These are phyloP conservation scores for Cryphonectria radicalis DNA, from an alignment of 2,329 filamentous ascomycete species.

Conservation along the genomic window DNA sequence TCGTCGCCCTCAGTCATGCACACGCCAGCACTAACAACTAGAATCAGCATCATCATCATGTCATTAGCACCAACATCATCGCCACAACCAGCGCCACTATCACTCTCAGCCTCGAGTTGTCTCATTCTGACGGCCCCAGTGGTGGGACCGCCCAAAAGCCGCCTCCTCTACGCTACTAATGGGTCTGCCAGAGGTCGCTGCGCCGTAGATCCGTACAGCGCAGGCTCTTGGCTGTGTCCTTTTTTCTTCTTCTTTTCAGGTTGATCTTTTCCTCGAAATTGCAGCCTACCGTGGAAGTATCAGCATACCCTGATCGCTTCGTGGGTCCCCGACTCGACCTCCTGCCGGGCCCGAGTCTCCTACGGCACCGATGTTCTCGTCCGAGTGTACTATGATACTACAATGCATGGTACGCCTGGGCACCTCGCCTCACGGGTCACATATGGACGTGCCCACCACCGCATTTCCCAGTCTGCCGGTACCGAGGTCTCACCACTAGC, in stretches of 20 bases:
- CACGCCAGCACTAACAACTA: not conserved
- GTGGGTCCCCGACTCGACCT: not conserved
- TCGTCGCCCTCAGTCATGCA: constrained; percentile 2
- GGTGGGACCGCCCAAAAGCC: not conserved
- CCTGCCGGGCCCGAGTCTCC: constrained; percentile 8
- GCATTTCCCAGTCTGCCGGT: not conserved
- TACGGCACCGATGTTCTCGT: constrained; percentile 7
- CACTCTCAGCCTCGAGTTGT: constrained; percentile 1
- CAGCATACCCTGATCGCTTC: not conserved
- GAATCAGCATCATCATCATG: constrained; percentile 8
- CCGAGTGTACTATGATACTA: not conserved
- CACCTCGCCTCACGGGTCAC: not conserved
- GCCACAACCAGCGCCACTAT: not conserved
- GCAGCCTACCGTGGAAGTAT: not conserved
- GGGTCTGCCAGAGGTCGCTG: not conserved
- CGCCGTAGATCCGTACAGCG: not conserved
- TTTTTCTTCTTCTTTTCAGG: not conserved
- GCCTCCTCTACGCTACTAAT: no score
- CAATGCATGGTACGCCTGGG: not conserved
- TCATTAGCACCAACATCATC: not conserved
- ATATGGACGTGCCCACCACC: not conserved
- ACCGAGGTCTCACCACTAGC: not conserved
- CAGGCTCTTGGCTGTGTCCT: not conserved
- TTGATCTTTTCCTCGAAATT: not conserved
- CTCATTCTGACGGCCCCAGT: constrained; percentile 7